Evolutionary conservation across 345 rosid species (phyloP), one percentile per base, ranked within the genome.

Genomic region (Citrus mangshanensis): DNA sequence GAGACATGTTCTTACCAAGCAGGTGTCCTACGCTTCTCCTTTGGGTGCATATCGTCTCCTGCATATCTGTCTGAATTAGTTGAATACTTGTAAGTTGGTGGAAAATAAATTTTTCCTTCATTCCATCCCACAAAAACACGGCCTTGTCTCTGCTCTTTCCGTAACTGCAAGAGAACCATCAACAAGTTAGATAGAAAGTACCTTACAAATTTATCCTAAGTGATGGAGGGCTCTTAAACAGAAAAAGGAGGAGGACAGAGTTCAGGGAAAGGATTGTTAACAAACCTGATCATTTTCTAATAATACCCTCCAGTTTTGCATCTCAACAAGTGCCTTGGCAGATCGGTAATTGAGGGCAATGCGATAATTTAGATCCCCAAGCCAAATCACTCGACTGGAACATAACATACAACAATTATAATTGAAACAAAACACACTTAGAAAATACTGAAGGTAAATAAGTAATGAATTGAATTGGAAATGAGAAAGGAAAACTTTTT

Each of bases 301-400:
- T 77, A 96, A 82, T n/a, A 95, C 98, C 70, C 99, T 91, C 99
- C 99, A 94, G 85, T 93, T 94, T 84, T 92, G 97, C 99, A 96
- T 96, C 88, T 94, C 97, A 55, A 96, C 97, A 13, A 96, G 94
- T 75, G 99, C 99, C 91, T 91, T 96, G 5, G 98, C 99, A 42
- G 98, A 88, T 77, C 99, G 99, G 76, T 91, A 93, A 51, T 98
- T 88, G 70, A 96, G 90, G 1, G 98, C 97, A 84, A 96, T 94
- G 18, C 99, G 99, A 81, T 96, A 96, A 81, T 96, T 96, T 82
- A 96, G 77, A 81, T 96, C 99, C 70, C 99, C 99, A 5, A 96
- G 97, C 99, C 99, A 96, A 80, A 96, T 93, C 60, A 96, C 85
- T 74, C 98, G 99, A 81, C 99, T 96, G 69, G 78, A 82, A 79